Evolutionary conservation across 495 filamentous ascomycete species (phyloP).

Genomic region (Friedmanniomyces endolithicus): DNA sequence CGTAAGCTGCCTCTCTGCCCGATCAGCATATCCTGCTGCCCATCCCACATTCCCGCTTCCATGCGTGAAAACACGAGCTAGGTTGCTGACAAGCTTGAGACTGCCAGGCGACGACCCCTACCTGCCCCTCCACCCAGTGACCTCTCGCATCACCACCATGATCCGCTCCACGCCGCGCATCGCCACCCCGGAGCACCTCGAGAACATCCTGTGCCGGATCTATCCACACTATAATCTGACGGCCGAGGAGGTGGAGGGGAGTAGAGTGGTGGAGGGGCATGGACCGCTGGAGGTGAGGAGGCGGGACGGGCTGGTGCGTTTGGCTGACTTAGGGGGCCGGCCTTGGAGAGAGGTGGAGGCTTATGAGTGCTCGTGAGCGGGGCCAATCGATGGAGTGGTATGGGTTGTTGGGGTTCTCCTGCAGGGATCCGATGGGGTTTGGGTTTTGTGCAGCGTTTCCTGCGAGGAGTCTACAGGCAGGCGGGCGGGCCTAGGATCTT

Average conservation of each 20-base stretch:
- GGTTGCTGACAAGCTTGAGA: background rate
- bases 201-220: slow-evolving; percentile 3
- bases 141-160: slow-evolving; percentile 15
- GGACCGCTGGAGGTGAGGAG: slow-evolving; percentile 11
- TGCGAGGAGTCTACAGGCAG: background rate
- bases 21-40: no score
- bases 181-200: slow-evolving; percentile 3
- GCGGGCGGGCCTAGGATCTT: background rate
- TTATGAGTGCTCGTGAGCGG: slow-evolving; percentile 19
- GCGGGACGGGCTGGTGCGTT: slow-evolving; percentile 14
- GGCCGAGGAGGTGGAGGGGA: background rate
- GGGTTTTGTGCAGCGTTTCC: background rate
- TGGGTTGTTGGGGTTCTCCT: background rate
- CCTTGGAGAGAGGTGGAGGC: slow-evolving; percentile 20
- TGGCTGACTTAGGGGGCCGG: slow-evolving; percentile 8
- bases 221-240: background rate
- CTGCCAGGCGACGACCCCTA: slow-evolving; percentile 4
- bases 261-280: background rate
- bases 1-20: slow-evolving; percentile 3
- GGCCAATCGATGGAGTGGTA: background rate
- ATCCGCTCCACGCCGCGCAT: background rate
- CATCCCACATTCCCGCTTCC: background rate
- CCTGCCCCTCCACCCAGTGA: slow-evolving; percentile 14
- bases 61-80: no score
- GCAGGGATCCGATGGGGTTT: background rate